Evolutionary conservation across 2,329 filamentous ascomycete genomes (phyloP).

Genomic region (Verticillium albo-atrum): DNA sequence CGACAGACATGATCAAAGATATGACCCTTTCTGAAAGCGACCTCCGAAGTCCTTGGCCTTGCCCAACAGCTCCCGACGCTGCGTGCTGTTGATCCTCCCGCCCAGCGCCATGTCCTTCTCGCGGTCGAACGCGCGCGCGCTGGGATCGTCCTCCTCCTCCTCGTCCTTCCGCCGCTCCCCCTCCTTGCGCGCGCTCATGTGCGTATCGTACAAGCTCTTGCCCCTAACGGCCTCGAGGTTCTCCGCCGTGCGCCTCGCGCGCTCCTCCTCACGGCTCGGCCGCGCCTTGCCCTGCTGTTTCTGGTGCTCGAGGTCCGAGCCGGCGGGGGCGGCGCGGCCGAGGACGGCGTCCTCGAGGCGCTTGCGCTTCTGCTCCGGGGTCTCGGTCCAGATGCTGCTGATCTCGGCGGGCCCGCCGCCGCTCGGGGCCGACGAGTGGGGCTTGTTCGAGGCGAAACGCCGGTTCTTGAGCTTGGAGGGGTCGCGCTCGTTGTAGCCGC

Average conservation of each 20-base stretch:
- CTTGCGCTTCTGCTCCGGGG: constrained; percentile 79
- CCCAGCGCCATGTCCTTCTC: constrained; percentile 90
- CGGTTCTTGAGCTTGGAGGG: constrained; percentile 78
- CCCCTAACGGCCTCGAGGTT: constrained; percentile 50
- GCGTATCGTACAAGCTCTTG: constrained; percentile 56
- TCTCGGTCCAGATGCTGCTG: constrained; percentile 83
- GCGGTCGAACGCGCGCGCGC: constrained; percentile 79
- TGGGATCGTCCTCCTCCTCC: constrained; percentile 84
- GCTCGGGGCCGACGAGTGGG: constrained; percentile 23
- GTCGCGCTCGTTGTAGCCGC: constrained; percentile 61
- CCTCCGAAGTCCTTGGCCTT: constrained; percentile 78
- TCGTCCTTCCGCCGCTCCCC: constrained; percentile 29
- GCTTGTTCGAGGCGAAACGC: constrained; percentile 69
- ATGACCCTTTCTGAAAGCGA: constrained; percentile 74
- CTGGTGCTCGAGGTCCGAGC: constrained; percentile 28
- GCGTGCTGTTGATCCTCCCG: constrained; percentile 64
- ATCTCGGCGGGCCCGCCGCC: constrained; percentile 41
- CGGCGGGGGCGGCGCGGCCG: constrained; percentile 53
- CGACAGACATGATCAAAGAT: constrained; percentile 33
- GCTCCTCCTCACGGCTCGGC: constrained; percentile 45
- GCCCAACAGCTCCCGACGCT: constrained; percentile 74
- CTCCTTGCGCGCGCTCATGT: constrained; percentile 32
- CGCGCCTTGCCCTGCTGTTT: constrained; percentile 44
- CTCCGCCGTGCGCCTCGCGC: constrained; percentile 39
- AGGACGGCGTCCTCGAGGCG: constrained; percentile 78